Evolutionary conservation across 805 yeast genomes (phyloP), one percentile per base, ranked within the genome.

Genomic region (Candida insectorum): DNA sequence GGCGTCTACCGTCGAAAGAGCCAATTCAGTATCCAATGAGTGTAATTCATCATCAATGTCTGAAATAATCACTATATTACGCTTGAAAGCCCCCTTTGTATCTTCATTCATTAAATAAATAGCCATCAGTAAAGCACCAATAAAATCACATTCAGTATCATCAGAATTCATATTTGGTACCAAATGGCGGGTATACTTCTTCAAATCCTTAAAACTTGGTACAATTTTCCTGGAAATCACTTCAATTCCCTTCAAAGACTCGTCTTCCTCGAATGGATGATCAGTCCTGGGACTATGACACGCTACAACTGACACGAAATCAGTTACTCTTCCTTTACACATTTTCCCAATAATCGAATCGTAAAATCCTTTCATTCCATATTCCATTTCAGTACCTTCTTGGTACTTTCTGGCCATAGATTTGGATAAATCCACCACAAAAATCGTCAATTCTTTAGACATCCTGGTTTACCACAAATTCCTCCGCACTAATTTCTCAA

Each of bases 361-460:
- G 26, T 60, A 56, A 12, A 75, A 58, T 39, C 71, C 75, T 15
- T 54, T 50, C 37, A 70, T 41, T 5, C 68, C 64, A n/a, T 49
- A 43, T 4, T 56, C 62, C 9, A 69, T 43, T 51, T 65, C 52
- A 42, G 54, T 8, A 9, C 6, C 19, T 5, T 15, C 27, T 11
- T 14, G 19, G 4, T 13, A 16, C 51, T 54, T 37, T 43, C 57
- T 24, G 56, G 69, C 51, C 77, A 69, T 48, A 43, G 70, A 42
- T 49, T 62, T 59, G 8, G 74, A 65, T 10, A 69, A 55, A 48
- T 79, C 85, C 11, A 75, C 62, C 7, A 77, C 60, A 42, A 71
- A 75, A 1, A 62, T 55, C 0, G 78, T 71, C 20, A 58, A 56
- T 33, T 65, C 72, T 45, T 67, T 58, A 19, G 37, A n/a, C 28